Evolutionary conservation across 371 early-diverging fungal species (phyloP).

Genomic region (Zancudomyces culisetae): DNA sequence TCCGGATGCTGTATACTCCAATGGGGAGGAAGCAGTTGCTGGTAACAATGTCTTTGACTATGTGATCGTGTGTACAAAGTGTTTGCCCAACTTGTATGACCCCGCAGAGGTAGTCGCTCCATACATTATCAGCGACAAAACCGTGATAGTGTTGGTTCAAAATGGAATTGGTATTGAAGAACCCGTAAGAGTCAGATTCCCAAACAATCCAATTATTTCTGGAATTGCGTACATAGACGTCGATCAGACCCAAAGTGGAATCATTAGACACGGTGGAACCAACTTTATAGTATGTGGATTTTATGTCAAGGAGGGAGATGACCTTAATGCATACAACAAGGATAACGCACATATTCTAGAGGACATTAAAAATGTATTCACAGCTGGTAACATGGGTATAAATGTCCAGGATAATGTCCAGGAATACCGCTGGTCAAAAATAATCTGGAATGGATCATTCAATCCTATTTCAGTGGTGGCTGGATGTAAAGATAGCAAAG

Average conservation of each 20-base stretch:
- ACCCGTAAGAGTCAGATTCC: constrained; percentile 35
- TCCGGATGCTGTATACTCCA: constrained; percentile 37
- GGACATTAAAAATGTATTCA: constrained; percentile 16
- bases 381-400: constrained; percentile 28
- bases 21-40: constrained; percentile 29
- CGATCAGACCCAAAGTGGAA: constrained; percentile 37
- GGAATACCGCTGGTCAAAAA: constrained; percentile 56
- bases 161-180: constrained; percentile 72
- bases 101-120: constrained; percentile 41
- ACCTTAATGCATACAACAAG: constrained; percentile 8
- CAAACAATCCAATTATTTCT: constrained; percentile 46
- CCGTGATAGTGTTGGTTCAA: constrained; percentile 58
- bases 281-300: constrained; percentile 21
- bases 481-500: constrained; percentile 36
- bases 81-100: constrained; percentile 39
- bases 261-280: constrained; percentile 28
- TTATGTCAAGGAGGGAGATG: constrained; percentile 13
- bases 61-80: constrained; percentile 56
- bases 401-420: constrained; percentile 37
- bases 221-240: constrained; percentile 53
- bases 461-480: constrained; percentile 49
- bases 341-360: constrained; percentile 19
- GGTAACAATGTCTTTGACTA: constrained; percentile 34
- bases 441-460: constrained; percentile 70
- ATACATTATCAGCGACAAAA: constrained; percentile 31